Percentiles rank a stretch among this genome's conserved stretches.
phyloP scores from a whole-genome alignment of 176 grass and related monocot species.

The Rhynchospora breviuscula region DNA sequence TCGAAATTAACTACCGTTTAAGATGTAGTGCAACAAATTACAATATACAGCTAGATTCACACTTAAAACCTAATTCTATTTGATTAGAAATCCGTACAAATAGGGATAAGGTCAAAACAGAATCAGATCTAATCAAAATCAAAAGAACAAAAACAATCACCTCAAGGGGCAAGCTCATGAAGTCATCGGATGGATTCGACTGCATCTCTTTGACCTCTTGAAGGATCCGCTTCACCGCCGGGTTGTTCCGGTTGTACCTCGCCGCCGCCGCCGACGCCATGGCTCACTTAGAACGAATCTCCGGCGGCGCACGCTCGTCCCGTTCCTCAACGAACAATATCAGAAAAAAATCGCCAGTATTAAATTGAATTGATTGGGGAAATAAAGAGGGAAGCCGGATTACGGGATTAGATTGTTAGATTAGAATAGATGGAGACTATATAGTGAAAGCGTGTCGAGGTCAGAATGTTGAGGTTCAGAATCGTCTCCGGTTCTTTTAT shows the following conservation, averaged over 20 bases:
- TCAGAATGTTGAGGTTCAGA: background rate
- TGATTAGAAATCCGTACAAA: background rate
- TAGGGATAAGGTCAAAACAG: background rate
- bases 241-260: slow-evolving; percentile 89
- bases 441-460: background rate
- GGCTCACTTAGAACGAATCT: background rate
- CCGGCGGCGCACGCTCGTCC: slow-evolving; percentile 4
- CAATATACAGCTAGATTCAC: background rate
- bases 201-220: slow-evolving; percentile 99
- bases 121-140: background rate
- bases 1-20: background rate
- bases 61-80: background rate
- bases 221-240: slow-evolving; percentile 99
- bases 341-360: slow-evolving; percentile 17
- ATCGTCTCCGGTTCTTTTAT: background rate
- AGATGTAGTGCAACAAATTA: background rate
- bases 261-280: slow-evolving; percentile 45
- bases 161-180: slow-evolving; percentile 91
- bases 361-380: slow-evolving; percentile 23
- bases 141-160: slow-evolving; percentile 27
- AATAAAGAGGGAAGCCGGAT: background rate
- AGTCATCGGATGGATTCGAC: slow-evolving; percentile 89
- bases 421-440: background rate
- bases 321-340: slow-evolving; percentile 3
- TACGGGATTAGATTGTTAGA: background rate